These are phyloP conservation scores for Primulina huaijiensis DNA, from an alignment of 257 asterid genomes.

Conservation along the genomic window DNA sequence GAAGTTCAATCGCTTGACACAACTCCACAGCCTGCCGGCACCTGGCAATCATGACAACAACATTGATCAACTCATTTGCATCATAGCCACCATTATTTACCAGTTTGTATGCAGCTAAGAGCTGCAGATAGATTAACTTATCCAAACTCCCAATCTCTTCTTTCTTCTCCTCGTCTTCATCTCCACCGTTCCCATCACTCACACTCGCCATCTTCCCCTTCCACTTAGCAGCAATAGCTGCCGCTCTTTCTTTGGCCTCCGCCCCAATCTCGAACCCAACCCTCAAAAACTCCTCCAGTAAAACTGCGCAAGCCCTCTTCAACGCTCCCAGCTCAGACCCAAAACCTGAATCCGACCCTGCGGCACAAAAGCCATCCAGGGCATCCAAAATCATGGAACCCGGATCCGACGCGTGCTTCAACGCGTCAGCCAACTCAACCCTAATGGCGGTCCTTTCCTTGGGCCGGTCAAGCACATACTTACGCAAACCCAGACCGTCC, in stretches of 20 bases:
- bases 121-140: constrained; percentile 49
- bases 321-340: constrained; percentile 15
- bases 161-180: constrained; percentile 31
- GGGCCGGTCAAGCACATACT: constrained; percentile 45
- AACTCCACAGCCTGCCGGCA: constrained; percentile 50
- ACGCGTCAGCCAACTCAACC: constrained; percentile 55
- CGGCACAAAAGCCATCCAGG: constrained; percentile 42
- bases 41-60: constrained; percentile 40
- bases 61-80: constrained; percentile 41
- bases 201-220: constrained; percentile 29
- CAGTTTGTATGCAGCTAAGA: constrained; percentile 51
- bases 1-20: constrained; percentile 44
- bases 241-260: constrained; percentile 43
- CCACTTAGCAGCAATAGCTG: constrained; percentile 38
- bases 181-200: constrained; percentile 21
- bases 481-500: constrained; percentile 53
- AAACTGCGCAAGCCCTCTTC: constrained; percentile 45
- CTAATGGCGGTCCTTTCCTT: constrained; percentile 46
- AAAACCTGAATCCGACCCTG: constrained; percentile 18
- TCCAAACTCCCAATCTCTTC: constrained; percentile 43
- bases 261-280: constrained; percentile 37
- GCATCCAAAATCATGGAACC: constrained; percentile 50
- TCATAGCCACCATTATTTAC: constrained; percentile 34
- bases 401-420: constrained; percentile 53
- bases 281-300: constrained; percentile 58